Base-by-base conservation (phyloP, 2,329 filamentous ascomycete species). In the Apiospora aurea region DNA sequence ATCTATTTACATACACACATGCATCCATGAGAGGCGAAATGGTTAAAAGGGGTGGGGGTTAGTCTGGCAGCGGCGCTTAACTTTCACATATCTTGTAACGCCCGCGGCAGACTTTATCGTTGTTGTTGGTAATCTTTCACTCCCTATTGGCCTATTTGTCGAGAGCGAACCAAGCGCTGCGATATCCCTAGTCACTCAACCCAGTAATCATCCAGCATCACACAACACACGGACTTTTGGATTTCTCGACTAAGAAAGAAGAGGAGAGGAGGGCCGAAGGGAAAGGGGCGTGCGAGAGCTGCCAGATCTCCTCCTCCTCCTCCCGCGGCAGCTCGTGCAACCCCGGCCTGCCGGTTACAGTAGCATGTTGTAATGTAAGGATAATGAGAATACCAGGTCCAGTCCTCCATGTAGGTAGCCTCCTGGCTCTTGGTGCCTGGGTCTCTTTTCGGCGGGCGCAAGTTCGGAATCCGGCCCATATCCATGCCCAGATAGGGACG, bases 221-320 rank as follows among this genome's bases (percentile, higher is more conserved):
- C 44, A 47, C 16, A 47, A 21, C 34, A 38, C 34, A 47, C 44
- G 16, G 16, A 47, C 18, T 21, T 21, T 21, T 21, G 44, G 21
- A 38, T 47, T 2, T 44, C 13, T 47, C 16, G 16, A 47, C 44
- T 47, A 47, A 2, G 7, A 21, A 47, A 21, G 16, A 5, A 49
- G 21, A 49, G 21, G 21, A 49, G 18, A 49, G 21, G 21, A 21
- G 44, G 18, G 43, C 43, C 43, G 44, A 10, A 21, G 21, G 6
- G 13, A 64, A 64, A 13, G 18, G 57, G 29, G 57, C 57, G 57
- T 64, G 57, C 57, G 57, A 64, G 57, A 64, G 57, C 57, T 64
- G 57, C 34, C 57, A 64, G 57, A 64, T 64, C 57, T 61, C 57
- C 57, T 51, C 49, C 57, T 61, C 57, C 57, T 51, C 49, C 18